phyloP scores from a whole-genome alignment of 192 early-diverging fungal genomes.

The Dispira simplex region DNA sequence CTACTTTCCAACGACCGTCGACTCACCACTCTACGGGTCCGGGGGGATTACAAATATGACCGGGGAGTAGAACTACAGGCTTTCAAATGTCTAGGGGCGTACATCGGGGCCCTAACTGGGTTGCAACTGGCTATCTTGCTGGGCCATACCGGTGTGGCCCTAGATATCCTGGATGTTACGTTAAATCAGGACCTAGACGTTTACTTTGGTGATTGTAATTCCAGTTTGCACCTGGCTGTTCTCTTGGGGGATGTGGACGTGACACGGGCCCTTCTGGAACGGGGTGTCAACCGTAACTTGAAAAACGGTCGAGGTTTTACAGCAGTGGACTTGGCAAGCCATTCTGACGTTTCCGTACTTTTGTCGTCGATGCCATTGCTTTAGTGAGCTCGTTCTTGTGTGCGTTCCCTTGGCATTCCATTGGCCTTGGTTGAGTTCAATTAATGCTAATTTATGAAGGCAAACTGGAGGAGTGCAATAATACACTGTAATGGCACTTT shows the following conservation, averaged over 20 bases:
- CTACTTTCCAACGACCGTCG: slow-evolving; percentile 19
- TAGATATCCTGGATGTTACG: slow-evolving; percentile 49
- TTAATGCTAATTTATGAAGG: too few relatives aligned
- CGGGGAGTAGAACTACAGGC: slow-evolving; percentile 38
- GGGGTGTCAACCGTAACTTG: slow-evolving; percentile 34
- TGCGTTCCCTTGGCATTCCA: too few relatives aligned
- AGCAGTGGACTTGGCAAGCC: slow-evolving; percentile 23
- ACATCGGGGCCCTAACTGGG: slow-evolving; percentile 39
- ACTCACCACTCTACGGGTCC: slow-evolving; percentile 17
- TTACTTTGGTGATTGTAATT: slow-evolving; percentile 48
- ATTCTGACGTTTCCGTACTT: slow-evolving; percentile 4
- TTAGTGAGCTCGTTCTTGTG: too few relatives aligned
- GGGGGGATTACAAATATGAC: slow-evolving; percentile 15
- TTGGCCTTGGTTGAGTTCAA: too few relatives aligned
- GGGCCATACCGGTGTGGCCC: slow-evolving; percentile 40
- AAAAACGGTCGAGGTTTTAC: slow-evolving; percentile 49
- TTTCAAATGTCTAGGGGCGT: slow-evolving; percentile 49
- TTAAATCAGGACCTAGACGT: slow-evolving; percentile 52
- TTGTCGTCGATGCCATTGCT: neutral
- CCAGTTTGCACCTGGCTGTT: slow-evolving; percentile 53
- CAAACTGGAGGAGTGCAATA: too few relatives aligned
- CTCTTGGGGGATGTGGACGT: slow-evolving; percentile 37
- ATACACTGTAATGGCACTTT: too few relatives aligned
- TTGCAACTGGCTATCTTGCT: slow-evolving; percentile 45
- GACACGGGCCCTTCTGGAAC: slow-evolving; percentile 42